Percentiles rank a stretch among this genome's conserved stretches.
Evolutionary conservation across 73 alveolate species (phyloP).

Genomic region (Effrenium voratum): DNA sequence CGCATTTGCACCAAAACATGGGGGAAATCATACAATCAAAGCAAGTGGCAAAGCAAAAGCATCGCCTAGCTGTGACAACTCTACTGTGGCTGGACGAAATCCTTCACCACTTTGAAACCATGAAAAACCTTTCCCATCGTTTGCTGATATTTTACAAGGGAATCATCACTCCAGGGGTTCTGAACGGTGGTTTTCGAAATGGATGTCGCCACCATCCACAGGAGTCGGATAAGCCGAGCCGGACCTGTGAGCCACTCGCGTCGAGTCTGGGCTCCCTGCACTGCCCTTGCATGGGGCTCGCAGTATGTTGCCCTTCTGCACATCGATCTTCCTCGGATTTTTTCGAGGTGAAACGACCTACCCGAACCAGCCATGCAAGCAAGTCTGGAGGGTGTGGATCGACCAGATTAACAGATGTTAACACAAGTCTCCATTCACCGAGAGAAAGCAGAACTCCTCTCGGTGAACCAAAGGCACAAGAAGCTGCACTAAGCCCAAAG

Average conservation of each 20-base stretch:
- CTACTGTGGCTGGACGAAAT: background rate
- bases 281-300: conserved; percentile 42
- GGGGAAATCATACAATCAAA: background rate
- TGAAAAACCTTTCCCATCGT: background rate
- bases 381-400: background rate
- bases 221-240: background rate
- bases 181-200: background rate
- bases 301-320: conserved; percentile 61
- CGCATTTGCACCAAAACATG: background rate
- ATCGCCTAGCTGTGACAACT: background rate
- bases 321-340: conserved; percentile 3
- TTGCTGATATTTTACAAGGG: background rate
- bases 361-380: background rate
- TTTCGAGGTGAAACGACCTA: background rate
- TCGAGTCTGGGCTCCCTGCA: background rate
- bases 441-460: background rate
- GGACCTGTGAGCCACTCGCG: background rate
- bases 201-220: background rate
- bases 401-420: background rate
- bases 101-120: background rate
- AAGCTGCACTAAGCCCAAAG: background rate
- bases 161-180: background rate
- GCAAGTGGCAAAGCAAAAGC: background rate
- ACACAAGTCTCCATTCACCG: too few species aligned
- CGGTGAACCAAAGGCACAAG: background rate